Base-by-base conservation (phyloP, 2,329 filamentous ascomycete genomes). In the Sporothrix dimorphospora region DNA sequence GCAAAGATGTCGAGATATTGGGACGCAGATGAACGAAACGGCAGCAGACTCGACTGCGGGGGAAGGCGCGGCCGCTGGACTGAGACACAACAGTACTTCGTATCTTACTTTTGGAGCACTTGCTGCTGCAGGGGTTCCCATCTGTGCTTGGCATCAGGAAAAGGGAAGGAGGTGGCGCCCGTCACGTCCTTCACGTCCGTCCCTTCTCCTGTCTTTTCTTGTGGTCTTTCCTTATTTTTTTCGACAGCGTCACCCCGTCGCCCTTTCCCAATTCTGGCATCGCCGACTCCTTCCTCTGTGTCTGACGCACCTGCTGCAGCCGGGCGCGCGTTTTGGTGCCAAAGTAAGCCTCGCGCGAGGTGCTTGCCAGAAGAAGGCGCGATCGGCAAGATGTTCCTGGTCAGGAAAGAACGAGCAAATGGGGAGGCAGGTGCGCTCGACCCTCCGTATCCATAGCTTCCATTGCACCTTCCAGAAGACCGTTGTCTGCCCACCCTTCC, bases 121-220 rank as follows among this genome's bases (percentile, higher is more conserved):
- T 69, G 45, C 14, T 40, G 47, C 66, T 69, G 66, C 66, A 69
- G 66, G 66, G 45, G 45, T 69, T 69, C 66, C 66, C 66, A 69
- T 55, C 9, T 47, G 34, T 30, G 63, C 42, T 66, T 66, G 42
- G 63, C 63, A 47, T 66, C 4, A 40, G 11, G 24, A 2, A 34
- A 34, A 45, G 45, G 24, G 45, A 67, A 51, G n/a, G 59, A 47
- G 42, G 3, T 14, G 16, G 5, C 19, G 19, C 14, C 12, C 3
- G 7, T n/a, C n/a, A n/a, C n/a, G n/a, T n/a, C n/a, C n/a, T n/a
- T n/a, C n/a, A n/a, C n/a, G n/a, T n/a, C n/a, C n/a, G n/a, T n/a
- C n/a, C n/a, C n/a, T n/a, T n/a, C n/a, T n/a, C n/a, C n/a, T n/a
- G n/a, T n/a, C n/a, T n/a, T n/a, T n/a, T n/a, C n/a, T n/a, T n/a